Base-by-base conservation (phyloP, 768 basidiomycete genomes). In the Paxillus ammoniavirescens region DNA sequence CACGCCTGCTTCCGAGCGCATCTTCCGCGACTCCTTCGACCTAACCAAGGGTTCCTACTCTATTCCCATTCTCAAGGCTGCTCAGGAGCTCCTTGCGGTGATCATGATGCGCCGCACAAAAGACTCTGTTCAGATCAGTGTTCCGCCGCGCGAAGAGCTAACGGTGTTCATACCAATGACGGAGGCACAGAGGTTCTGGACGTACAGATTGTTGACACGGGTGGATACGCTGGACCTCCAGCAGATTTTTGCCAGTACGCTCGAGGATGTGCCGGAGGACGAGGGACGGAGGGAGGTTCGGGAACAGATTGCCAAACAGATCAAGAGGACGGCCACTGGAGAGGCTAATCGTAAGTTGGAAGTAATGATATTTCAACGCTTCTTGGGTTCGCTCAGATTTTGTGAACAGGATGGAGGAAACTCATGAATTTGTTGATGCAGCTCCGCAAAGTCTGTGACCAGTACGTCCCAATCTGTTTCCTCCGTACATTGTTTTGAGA, bases 361-460 rank as follows among this genome's bases (percentile, higher is more conserved):
- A 49, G 15, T 2, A 35, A 1, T 35, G 35, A 13, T 50, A 18
- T 38, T 48, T 43, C 3, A 8, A 9, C 35, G 1, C 18, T 26
- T 26, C 40, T 4, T 0, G 4, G 8, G 8, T 8, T 55, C 15
- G 12, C 41, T 62, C 17, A 49, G 21, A 2, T 31, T 15, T 8
- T 36, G n/a, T 23, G 2, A 41, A n/a, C 53, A 82, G 81, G 74
- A 49, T 84, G 79, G 76, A 75, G 69, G 52, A 77, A 76, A 55
- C 71, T 84, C 42, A 83, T 83, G 79, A 86, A 86, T 65, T 72
- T 89, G n/a, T 65, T 89, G 43, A 79, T 89, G 74, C 86, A 89
- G 66, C 72, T 89, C 10, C 77, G 86, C 42, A 80, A 81, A 73
- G 78, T 86, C 45, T 89, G 87, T 66, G 84, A 86, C 61, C 87